phyloP scores from a whole-genome alignment of 2,329 filamentous ascomycete genomes.

The Nemania sp. region DNA sequence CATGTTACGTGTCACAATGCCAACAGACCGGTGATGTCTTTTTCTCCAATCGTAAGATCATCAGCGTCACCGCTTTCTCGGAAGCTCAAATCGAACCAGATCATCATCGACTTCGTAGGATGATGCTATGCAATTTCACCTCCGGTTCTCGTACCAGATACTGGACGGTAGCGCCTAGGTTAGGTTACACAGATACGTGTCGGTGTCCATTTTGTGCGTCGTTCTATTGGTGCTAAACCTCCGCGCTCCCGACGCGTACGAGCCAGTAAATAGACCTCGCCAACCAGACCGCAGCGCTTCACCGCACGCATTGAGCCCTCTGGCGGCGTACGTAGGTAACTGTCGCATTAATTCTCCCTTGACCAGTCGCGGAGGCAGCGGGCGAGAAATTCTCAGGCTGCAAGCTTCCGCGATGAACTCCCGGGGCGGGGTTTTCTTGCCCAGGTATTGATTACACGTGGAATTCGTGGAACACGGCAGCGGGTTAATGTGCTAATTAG shows the following conservation, averaged over 20 bases:
- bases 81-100: constrained; percentile 26
- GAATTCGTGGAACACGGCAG: constrained; percentile 23
- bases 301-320: background rate
- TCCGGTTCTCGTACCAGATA: too few species aligned
- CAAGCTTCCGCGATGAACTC: constrained; percentile 10
- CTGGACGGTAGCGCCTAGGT: background rate
- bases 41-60: constrained; percentile 4
- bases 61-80: constrained; percentile 29
- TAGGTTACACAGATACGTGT: background rate
- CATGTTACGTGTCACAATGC: constrained; percentile 10
- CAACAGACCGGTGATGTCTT: constrained; percentile 4
- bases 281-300: background rate
- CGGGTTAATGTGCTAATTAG: constrained; percentile 12
- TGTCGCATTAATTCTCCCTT: background rate
- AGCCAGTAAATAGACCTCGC: constrained; percentile 5
- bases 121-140: background rate
- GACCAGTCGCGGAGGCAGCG: background rate
- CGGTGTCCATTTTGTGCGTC: background rate
- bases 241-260: constrained; percentile 8
- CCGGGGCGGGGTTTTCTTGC: constrained; percentile 3
- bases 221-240: background rate
- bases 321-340: background rate
- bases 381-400: constrained; percentile 16
- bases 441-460: constrained; percentile 25
- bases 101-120: background rate